phyloP scores from a whole-genome alignment of 768 basidiomycete genomes.

The Boletus huronensis region DNA sequence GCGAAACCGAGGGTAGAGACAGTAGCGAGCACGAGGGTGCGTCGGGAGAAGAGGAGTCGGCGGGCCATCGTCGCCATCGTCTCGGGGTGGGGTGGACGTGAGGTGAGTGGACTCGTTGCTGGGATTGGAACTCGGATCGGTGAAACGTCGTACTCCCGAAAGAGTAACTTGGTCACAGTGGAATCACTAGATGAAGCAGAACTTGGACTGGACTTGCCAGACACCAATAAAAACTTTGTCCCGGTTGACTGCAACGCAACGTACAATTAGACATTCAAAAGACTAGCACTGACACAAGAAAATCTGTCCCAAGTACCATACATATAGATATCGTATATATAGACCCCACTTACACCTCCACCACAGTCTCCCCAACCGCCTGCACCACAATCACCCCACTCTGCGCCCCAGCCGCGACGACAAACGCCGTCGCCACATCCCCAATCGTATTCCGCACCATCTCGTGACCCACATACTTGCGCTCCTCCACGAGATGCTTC shows the following conservation, averaged over 20 bases:
- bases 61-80: slow-evolving; percentile 10
- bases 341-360: background rate
- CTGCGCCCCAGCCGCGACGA: slow-evolving; percentile 55
- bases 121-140: too few species aligned
- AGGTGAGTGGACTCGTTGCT: too few species aligned
- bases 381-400: slow-evolving; percentile 69
- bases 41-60: slow-evolving; percentile 47
- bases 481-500: slow-evolving; percentile 40
- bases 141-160: too few species aligned
- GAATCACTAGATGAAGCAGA: too few species aligned
- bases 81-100: too few species aligned
- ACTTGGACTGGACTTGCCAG: too few species aligned
- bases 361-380: slow-evolving; percentile 37
- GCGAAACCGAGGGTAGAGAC: slow-evolving; percentile 51
- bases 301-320: background rate
- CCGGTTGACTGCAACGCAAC: too few species aligned
- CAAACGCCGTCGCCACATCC: slow-evolving; percentile 75
- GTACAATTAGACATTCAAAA: too few species aligned
- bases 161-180: too few species aligned
- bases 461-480: slow-evolving; percentile 10
- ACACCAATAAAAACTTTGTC: too few species aligned
- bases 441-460: slow-evolving; percentile 76
- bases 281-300: too few species aligned
- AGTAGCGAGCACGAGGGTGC: slow-evolving; percentile 49
- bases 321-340: background rate